Base-by-base conservation (phyloP, 1,139 yeast species). In the Ogataea hybrid region DNA sequence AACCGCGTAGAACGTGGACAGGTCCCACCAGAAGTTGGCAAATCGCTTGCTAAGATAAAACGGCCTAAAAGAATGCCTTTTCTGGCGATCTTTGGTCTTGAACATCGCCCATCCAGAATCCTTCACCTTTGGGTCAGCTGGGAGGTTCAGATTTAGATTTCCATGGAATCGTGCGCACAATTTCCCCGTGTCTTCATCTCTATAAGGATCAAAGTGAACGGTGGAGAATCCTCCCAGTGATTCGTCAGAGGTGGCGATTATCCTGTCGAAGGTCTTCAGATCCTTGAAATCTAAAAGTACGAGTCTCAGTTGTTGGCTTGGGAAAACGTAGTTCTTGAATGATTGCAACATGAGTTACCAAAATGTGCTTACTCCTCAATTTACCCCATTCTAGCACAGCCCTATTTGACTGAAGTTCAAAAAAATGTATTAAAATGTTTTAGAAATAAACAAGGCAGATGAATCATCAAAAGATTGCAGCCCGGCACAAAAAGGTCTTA, bases 31-130 rank as follows among this genome's bases (percentile, higher is more conserved):
- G 33, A 55, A 61, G 39, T 62, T 62, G 6, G 64, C 59, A 39
- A 61, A 61, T 28, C 54, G 48, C 33, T 56, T 52, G n/a, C 52
- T 43, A 6, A 58, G 28, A 45, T 61, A 60, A 63, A 68, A 44
- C 62, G 64, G 79, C 72, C 75, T 54, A 68, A 71, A 59, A 65
- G 78, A 61, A 59, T 69, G 58, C 1, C 37, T 22, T 51, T 75
- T 79, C 27, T 56, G 55, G 43, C 61, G 53, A 57, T 84, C 87
- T 50, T 69, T 73, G 2, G 95, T 85, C 50, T 95, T 74, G 64
- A 85, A 84, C 94, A 87, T 85, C 37, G 95, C 89, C 65, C 87
- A 87, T 1, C 96, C 96, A 6, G 87, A 77, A 39, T 84, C 71
- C 14, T 81, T 74, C 29, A 84, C 75, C 35, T 56, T 52, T 5